phyloP scores from a whole-genome alignment of 2,329 filamentous ascomycete species.

The Akanthomyces lecanii region DNA sequence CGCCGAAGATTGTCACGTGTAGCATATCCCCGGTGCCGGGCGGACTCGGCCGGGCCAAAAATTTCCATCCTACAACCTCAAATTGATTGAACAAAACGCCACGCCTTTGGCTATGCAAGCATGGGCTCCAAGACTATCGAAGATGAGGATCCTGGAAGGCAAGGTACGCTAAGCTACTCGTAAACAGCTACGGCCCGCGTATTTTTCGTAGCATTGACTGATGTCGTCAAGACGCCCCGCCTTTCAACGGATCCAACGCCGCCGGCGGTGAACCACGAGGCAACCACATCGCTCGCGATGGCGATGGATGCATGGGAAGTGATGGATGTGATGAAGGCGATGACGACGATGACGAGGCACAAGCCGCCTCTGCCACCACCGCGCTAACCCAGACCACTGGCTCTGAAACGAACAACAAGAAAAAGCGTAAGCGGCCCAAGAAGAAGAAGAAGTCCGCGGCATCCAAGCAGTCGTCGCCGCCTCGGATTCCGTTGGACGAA shows the following conservation, averaged over 20 bases:
- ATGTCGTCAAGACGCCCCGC: constrained; percentile 10
- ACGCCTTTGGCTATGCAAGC: constrained; percentile 11
- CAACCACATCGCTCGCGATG: constrained; percentile 14
- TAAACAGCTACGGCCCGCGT: not conserved
- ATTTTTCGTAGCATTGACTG: not conserved
- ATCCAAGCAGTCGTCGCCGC: constrained; percentile 30
- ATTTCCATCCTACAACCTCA: not conserved
- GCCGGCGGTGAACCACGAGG: constrained; percentile 14
- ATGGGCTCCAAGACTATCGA: constrained; percentile 17
- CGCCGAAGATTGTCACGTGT: not conserved
- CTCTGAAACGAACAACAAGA: constrained; percentile 22
- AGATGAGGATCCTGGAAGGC: constrained; percentile 15
- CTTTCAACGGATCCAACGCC: constrained; percentile 8
- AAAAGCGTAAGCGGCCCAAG: constrained; percentile 23
- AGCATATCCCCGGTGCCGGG: not conserved
- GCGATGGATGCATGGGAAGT: constrained; percentile 15
- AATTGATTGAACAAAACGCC: not conserved
- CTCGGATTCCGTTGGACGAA: constrained; percentile 29
- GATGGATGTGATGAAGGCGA: constrained; percentile 17
- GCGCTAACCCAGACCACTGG: constrained; percentile 17
- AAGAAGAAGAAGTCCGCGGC: constrained; percentile 20
- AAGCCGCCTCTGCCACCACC: constrained; percentile 19
- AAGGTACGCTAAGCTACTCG: constrained; percentile 6
- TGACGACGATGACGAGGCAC: constrained; percentile 24
- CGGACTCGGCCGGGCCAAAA: not conserved